A percentile compares a stretch with the other conserved stretches of the same genome.
phyloP scores from a whole-genome alignment of 176 grass and related monocot species.

The Canna indica region DNA sequence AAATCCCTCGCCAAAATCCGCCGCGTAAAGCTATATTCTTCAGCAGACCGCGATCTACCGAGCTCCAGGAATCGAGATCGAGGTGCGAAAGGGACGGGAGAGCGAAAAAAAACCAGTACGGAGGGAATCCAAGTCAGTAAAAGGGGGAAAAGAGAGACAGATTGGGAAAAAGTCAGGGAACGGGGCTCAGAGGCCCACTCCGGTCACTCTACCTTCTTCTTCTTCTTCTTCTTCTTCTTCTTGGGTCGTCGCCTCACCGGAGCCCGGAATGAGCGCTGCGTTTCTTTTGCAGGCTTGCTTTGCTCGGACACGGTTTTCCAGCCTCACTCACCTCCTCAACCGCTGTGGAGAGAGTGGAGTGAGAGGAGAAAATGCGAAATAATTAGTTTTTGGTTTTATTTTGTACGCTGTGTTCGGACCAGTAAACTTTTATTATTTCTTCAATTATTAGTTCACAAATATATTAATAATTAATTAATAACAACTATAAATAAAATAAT shows the following conservation, averaged over 20 bases:
- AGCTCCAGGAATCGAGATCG: constrained; percentile 11
- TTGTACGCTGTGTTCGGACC: constrained; percentile 47
- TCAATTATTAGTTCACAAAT: no score
- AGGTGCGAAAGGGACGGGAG: background rate
- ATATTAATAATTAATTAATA: no score
- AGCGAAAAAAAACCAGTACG: background rate
- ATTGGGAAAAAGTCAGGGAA: background rate
- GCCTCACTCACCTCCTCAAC: background rate
- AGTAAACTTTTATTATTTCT: no score
- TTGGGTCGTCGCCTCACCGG: no score
- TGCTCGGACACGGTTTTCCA: no score
- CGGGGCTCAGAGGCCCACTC: no score
- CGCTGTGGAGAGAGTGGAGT: background rate
- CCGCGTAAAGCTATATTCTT: background rate
- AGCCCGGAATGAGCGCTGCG: background rate
- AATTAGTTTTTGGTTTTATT: background rate
- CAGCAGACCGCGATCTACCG: background rate
- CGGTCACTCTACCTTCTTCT: no score
- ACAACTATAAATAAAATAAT: no score
- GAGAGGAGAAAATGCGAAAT: background rate
- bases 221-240: no score
- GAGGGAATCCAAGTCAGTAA: background rate
- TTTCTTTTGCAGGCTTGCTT: background rate
- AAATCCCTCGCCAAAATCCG: constrained; percentile 1
- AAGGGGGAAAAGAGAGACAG: background rate